Evolutionary conservation across 2,329 filamentous ascomycete species (phyloP).

Genomic region (Xylogone sp.): DNA sequence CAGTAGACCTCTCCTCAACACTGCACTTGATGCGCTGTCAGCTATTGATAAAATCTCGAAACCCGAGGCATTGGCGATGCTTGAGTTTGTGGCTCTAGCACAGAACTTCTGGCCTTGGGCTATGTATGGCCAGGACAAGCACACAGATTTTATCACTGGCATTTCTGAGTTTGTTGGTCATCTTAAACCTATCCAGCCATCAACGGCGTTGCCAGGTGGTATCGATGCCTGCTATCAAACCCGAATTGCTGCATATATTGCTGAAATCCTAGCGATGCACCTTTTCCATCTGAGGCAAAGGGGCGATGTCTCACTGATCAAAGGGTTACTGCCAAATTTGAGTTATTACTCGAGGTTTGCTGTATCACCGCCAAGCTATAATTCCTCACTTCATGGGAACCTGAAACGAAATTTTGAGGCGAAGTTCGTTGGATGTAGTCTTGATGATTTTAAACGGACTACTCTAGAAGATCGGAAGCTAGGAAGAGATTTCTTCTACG

Average conservation of each 20-base stretch:
- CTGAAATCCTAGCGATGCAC: constrained; percentile 87
- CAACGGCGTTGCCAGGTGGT: constrained; percentile 46
- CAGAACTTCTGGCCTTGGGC: constrained; percentile 97
- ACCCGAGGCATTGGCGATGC: constrained; percentile 67
- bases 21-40: constrained; percentile 68
- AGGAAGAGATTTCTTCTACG: constrained; percentile 80
- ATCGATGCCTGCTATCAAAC: constrained; percentile 53
- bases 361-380: constrained; percentile 77
- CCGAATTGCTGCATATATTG: constrained; percentile 74
- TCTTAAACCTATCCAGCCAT: constrained; percentile 48
- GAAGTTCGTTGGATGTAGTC: constrained; percentile 68
- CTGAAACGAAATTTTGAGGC: constrained; percentile 79
- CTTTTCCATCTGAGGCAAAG: constrained; percentile 80
- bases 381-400: constrained; percentile 80
- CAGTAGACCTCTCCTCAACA: constrained; percentile 65
- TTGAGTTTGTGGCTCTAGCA: constrained; percentile 83
- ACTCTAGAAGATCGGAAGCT: constrained; percentile 60
- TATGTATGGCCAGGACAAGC: constrained; percentile 72
- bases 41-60: constrained; percentile 61
- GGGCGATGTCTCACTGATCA: constrained; percentile 63
- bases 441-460: constrained; percentile 80
- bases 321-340: constrained; percentile 69
- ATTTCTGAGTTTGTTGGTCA: constrained; percentile 66
- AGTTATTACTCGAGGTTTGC: constrained; percentile 78
- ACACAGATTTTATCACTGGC: constrained; percentile 67